phyloP scores from a whole-genome alignment of 2,329 filamentous ascomycete genomes.

The Dactylellina cionopaga region DNA sequence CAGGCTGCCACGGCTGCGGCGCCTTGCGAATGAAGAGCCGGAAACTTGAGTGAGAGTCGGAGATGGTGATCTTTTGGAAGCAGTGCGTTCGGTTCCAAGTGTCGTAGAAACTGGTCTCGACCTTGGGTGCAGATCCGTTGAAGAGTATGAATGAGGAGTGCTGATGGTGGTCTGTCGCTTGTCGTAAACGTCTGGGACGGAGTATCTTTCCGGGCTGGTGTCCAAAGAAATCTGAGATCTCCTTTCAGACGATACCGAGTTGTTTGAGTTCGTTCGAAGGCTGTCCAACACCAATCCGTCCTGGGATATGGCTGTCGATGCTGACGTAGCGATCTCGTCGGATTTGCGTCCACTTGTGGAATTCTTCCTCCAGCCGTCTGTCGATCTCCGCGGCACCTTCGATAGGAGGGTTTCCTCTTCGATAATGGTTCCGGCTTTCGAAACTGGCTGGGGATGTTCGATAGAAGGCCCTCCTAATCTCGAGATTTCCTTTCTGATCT shows the following conservation, averaged over 20 bases:
- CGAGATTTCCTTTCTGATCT: constrained; percentile 46
- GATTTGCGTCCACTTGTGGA: constrained; percentile 38
- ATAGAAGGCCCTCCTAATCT: constrained; percentile 34
- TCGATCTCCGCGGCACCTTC: constrained; percentile 28
- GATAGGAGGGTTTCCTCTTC: constrained; percentile 30
- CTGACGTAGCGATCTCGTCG: constrained; percentile 48
- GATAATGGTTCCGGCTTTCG: constrained; percentile 34
- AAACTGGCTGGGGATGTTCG: constrained; percentile 31
- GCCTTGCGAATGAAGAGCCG: constrained; percentile 30
- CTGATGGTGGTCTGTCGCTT: constrained; percentile 35
- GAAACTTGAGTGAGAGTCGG: constrained; percentile 48
- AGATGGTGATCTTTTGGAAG: constrained; percentile 37
- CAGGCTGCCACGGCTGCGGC: constrained; percentile 35
- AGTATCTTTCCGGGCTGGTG: constrained; percentile 43
- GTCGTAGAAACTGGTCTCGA: constrained; percentile 48
- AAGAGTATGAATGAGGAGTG: constrained; percentile 39
- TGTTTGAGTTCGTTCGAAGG: constrained; percentile 42
- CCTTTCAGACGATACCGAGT: constrained; percentile 25
- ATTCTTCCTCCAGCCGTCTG: constrained; percentile 42
- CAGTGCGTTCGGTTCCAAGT: constrained; percentile 44
- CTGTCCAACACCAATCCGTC: constrained; percentile 48
- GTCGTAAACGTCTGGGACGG: constrained; percentile 30
- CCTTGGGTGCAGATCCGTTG: constrained; percentile 34
- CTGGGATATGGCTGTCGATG: constrained; percentile 40
- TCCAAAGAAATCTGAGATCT: constrained; percentile 43